Conservation (phyloP, 2,329 filamentous ascomycete genomes). For the Apiospora pterosperma region DNA sequence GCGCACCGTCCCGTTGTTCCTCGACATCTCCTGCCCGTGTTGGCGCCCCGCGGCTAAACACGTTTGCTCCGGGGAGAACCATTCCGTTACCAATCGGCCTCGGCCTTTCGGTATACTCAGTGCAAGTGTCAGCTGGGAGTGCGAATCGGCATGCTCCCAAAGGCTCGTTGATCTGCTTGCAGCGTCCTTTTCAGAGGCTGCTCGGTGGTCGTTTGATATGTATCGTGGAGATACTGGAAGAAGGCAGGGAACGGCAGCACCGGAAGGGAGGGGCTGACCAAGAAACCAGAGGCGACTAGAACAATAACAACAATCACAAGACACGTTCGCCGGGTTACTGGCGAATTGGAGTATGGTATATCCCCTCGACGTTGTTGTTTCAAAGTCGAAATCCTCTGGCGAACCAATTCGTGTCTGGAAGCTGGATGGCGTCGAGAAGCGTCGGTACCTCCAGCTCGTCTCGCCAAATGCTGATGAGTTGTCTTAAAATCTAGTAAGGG, state of each 20-base stretch:
- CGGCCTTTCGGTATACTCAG: neutral
- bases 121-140: neutral
- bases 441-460: neutral
- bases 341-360: neutral
- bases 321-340: neutral
- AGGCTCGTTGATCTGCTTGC: neutral
- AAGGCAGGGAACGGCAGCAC: neutral
- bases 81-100: conserved; percentile 5
- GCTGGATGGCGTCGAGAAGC: neutral
- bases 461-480: neutral
- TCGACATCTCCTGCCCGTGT: neutral
- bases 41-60: conserved; percentile 3
- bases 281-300: neutral
- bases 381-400: neutral
- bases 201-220: neutral
- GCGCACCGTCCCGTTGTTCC: neutral
- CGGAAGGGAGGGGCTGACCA: neutral
- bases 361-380: neutral
- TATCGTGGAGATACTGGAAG: neutral
- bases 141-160: neutral
- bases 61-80: conserved; percentile 7
- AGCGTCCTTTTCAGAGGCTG: neutral
- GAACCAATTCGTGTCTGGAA: neutral
- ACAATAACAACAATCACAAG: neutral
- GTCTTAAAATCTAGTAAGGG: neutral